Conservation (phyloP, 1,284 basidiomycete genomes). For the Polyporus tsugae region DNA sequence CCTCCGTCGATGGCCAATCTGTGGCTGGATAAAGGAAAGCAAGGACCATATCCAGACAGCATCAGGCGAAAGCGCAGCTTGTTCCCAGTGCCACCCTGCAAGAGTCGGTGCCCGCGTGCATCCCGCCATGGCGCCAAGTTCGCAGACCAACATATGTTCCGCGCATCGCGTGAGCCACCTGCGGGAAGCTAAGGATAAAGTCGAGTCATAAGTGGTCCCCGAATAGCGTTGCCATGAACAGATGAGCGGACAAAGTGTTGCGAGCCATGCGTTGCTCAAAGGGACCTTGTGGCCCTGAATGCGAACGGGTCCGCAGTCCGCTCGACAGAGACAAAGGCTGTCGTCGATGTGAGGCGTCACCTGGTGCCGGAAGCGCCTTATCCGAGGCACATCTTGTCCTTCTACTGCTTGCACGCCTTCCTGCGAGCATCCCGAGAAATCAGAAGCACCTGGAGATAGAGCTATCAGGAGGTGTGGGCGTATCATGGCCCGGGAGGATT, state of each 20-base stretch:
- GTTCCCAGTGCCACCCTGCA: background rate
- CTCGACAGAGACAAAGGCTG: constrained; percentile 6
- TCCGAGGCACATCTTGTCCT: background rate
- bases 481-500: background rate
- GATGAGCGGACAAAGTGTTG: constrained; percentile 16
- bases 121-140: constrained; percentile 10
- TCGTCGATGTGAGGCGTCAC: background rate
- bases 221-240: constrained; percentile 6
- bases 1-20: constrained; percentile 2
- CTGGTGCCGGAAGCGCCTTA: background rate
- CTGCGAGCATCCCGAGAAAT: background rate
- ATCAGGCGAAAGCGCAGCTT: constrained; percentile 5
- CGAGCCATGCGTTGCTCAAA: constrained; percentile 20
- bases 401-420: background rate
- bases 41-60: background rate
- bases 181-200: background rate
- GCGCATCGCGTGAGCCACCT: constrained; percentile 16
- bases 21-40: background rate
- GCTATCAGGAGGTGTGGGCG: background rate
- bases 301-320: constrained; percentile 9
- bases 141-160: constrained; percentile 22
- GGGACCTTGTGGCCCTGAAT: constrained; percentile 5
- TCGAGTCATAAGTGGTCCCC: constrained; percentile 13
- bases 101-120: constrained; percentile 12
- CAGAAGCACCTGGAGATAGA: background rate